A percentile compares a stretch with the other conserved stretches of the same genome.
These are phyloP conservation scores for Epichloe sp. DNA, from an alignment of 2,329 filamentous ascomycete genomes.

Conservation along the genomic window DNA sequence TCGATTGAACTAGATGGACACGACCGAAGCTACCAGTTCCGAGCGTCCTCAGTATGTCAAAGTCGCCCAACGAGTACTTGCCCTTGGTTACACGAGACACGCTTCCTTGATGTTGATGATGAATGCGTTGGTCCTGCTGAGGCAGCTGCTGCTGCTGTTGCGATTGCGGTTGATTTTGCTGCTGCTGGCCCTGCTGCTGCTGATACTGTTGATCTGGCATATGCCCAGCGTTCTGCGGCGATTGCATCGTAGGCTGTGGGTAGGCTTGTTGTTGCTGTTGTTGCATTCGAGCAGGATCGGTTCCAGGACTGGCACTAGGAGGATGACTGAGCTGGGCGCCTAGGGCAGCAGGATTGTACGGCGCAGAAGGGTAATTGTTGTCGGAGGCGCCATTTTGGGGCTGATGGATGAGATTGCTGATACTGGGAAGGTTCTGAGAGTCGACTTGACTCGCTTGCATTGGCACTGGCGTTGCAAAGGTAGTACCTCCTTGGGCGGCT, in stretches of 20 bases:
- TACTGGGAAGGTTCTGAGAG: constrained; percentile 62
- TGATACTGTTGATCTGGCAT: constrained; percentile 16
- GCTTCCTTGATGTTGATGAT: constrained; percentile 20
- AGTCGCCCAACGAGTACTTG: constrained; percentile 90
- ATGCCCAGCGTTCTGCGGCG: constrained; percentile 7
- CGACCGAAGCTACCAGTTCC: constrained; percentile 95
- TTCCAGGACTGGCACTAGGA: constrained; percentile 25
- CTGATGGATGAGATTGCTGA: constrained; percentile 68
- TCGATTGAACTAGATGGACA: constrained; percentile 92
- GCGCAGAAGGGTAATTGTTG: constrained; percentile 13
- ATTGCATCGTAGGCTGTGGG: constrained; percentile 17
- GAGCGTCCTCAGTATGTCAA: constrained; percentile 77
- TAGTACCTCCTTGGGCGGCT: constrained; percentile 14
- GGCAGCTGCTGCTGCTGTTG: constrained; percentile 15
- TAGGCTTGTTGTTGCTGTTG: constrained; percentile 23
- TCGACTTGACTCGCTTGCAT: constrained; percentile 25
- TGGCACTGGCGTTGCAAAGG: constrained; percentile 15
- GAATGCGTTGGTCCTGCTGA: constrained; percentile 15
- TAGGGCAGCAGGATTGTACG: constrained; percentile 16
- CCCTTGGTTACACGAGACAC: constrained; percentile 68
- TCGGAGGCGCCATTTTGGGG: constrained; percentile 29
- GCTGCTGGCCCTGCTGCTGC: constrained; percentile 8
- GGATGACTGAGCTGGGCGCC: constrained; percentile 12
- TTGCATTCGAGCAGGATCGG: constrained; percentile 21
- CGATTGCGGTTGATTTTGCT: constrained; percentile 14